Percentiles rank a stretch among this genome's conserved stretches.
Conservation (phyloP, 495 filamentous ascomycete genomes). For the Penicillium bialowiezense region DNA sequence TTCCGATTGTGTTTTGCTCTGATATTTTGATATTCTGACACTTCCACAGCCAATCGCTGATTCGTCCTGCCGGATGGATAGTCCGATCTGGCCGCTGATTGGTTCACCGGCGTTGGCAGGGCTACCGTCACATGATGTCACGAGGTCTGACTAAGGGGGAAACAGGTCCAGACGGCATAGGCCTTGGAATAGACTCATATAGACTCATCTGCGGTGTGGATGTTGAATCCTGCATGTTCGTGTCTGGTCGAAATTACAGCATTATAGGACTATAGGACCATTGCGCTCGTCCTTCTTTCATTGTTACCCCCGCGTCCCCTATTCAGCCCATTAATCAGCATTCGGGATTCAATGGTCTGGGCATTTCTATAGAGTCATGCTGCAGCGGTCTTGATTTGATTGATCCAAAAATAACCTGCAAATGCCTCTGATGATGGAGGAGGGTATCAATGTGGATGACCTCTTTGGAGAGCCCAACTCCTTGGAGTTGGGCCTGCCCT, state of each 20-base stretch:
- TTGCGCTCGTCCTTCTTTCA: too few relatives aligned
- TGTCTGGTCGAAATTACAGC: too few relatives aligned
- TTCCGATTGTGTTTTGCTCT: too few relatives aligned
- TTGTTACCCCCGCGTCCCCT: too few relatives aligned
- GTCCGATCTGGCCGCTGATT: conserved; percentile 4
- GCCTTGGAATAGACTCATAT: too few relatives aligned
- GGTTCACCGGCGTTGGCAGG: conserved; percentile 21
- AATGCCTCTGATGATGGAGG: conserved; percentile 62
- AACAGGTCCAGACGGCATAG: conserved; percentile 1
- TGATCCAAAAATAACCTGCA: background rate
- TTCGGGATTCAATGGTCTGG: background rate
- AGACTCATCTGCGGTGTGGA: too few relatives aligned
- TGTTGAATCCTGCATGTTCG: too few relatives aligned
- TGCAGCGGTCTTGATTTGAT: background rate
- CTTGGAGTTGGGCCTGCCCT: conserved; percentile 48
- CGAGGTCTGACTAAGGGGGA: conserved; percentile 9
- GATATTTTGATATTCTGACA: conserved; percentile 10
- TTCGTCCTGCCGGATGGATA: conserved; percentile 15
- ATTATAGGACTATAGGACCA: too few relatives aligned
- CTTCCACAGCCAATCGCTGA: conserved; percentile 3
- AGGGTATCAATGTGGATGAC: conserved; percentile 67
- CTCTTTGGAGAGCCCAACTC: conserved; percentile 70
- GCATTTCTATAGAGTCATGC: conserved; percentile 12
- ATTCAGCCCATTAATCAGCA: too few relatives aligned
- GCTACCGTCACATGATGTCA: conserved; percentile 20